Conservation (phyloP, 2,329 filamentous ascomycete genomes). For the Fusarium irregulare region DNA sequence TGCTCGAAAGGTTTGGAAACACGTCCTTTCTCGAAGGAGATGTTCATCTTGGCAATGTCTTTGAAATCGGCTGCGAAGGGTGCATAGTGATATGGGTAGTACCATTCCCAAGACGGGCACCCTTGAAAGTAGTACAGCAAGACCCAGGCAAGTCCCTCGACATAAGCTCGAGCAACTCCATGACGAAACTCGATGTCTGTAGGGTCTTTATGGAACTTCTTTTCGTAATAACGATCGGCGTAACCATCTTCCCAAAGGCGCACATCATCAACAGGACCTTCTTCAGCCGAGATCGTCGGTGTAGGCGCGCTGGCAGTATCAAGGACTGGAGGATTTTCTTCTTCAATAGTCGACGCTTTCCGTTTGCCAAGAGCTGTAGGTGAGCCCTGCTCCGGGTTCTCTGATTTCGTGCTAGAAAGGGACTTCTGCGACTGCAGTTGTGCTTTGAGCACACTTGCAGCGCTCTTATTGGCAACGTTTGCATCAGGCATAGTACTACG, state of each 20-base stretch:
- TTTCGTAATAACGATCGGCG: conserved; percentile 93
- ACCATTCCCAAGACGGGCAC: conserved; percentile 99
- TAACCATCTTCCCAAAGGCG: conserved; percentile 96
- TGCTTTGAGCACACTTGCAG: conserved; percentile 87
- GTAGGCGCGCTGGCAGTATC: conserved; percentile 63
- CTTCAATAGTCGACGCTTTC: conserved; percentile 77
- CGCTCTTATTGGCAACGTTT: conserved; percentile 91
- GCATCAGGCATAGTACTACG: conserved; percentile 73
- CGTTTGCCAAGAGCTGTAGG: conserved; percentile 75
- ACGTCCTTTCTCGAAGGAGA: conserved; percentile 84
- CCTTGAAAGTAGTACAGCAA: conserved; percentile 97
- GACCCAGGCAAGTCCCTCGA: conserved; percentile 95
- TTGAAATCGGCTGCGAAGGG: conserved; percentile 97
- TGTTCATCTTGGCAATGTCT: conserved; percentile 80
- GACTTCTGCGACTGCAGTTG: conserved; percentile 68
- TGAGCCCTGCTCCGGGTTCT: conserved; percentile 51
- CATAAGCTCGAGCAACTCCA: conserved; percentile 89
- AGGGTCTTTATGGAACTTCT: conserved; percentile 89
- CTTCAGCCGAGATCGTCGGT: conserved; percentile 63
- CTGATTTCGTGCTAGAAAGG: conserved; percentile 27
- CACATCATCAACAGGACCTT: conserved; percentile 81
- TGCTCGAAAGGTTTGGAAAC: conserved; percentile 96
- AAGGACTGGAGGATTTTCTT: conserved; percentile 68
- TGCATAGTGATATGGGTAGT: conserved; percentile 98
- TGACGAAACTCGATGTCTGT: conserved; percentile 87